These are phyloP conservation scores for Trichoderma asperellum DNA, from an alignment of 2,329 filamentous ascomycete genomes.

Conservation along the genomic window DNA sequence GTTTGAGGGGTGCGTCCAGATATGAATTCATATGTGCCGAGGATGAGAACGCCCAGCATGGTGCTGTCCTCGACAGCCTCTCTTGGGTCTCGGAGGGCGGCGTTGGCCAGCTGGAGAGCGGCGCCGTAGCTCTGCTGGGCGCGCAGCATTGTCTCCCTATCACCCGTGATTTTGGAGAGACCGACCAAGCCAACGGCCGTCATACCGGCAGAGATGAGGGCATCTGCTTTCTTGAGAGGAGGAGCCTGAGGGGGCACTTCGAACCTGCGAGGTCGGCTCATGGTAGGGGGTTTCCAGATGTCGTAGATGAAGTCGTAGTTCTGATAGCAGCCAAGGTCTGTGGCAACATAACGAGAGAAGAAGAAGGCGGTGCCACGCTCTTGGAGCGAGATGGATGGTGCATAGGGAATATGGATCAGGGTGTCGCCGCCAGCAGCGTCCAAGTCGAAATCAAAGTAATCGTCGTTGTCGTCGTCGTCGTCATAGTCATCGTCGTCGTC, in stretches of 20 bases:
- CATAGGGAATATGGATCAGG: conserved; percentile 29
- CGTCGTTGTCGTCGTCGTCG: neutral
- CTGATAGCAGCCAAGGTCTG: conserved; percentile 52
- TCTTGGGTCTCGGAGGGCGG: conserved; percentile 50
- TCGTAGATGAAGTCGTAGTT: conserved; percentile 59
- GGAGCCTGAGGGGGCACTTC: conserved; percentile 37
- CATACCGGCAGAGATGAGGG: conserved; percentile 55
- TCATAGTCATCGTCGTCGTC: neutral
- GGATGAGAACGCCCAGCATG: conserved; percentile 57
- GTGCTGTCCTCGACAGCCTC: conserved; percentile 54
- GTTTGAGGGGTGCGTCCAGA: conserved; percentile 52
- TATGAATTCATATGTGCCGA: conserved; percentile 60
- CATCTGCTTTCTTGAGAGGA: conserved; percentile 20
- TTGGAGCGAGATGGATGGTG: conserved; percentile 40
- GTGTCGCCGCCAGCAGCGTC: conserved; percentile 12
- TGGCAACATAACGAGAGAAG: conserved; percentile 56
- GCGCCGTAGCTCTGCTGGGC: conserved; percentile 56
- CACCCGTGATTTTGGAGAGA: conserved; percentile 51
- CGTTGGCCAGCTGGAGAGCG: conserved; percentile 56
- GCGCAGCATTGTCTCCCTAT: conserved; percentile 48
- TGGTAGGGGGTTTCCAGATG: conserved; percentile 53
- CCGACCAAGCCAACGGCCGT: conserved; percentile 59
- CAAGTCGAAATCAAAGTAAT: conserved; percentile 3
- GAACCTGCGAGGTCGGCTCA: conserved; percentile 36
- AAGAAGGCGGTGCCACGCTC: conserved; percentile 54